Evolutionary conservation across 352 stramenopile genomes (phyloP).

Genomic region (Globisporangium carolinianum): DNA sequence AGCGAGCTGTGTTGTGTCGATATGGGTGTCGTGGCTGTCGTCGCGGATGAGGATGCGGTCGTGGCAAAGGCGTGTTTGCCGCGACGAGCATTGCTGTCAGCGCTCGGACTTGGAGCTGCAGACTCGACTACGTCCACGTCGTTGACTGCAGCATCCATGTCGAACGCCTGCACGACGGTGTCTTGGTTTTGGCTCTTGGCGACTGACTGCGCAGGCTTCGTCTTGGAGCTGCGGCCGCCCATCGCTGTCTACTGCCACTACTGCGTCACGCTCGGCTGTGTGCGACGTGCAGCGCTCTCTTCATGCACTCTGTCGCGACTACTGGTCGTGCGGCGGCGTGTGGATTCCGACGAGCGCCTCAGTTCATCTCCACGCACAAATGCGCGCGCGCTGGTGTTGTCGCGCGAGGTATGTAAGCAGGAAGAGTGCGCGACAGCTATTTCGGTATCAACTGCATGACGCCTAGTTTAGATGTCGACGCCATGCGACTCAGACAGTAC

Average conservation of each 20-base stretch:
- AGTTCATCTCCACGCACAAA: too few species aligned
- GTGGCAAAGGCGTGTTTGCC: neutral
- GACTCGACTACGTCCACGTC: slow-evolving; percentile 14
- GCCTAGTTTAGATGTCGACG: too few species aligned
- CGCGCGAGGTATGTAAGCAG: too few species aligned
- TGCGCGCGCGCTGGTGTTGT: too few species aligned
- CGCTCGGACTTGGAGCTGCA: neutral
- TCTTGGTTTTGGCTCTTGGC: slow-evolving; percentile 9
- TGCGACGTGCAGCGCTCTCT: neutral
- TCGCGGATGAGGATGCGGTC: neutral
- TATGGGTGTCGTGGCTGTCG: slow-evolving; percentile 8
- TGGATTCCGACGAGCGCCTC: too few species aligned
- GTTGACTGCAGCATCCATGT: slow-evolving; percentile 23
- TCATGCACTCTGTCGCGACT: slow-evolving; percentile 1
- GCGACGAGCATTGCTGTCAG: neutral
- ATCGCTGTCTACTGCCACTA: slow-evolving; percentile 14
- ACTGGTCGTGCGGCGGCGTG: neutral
- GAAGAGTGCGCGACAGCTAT: too few species aligned
- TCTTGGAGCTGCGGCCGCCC: slow-evolving; percentile 56
- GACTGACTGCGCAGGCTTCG: slow-evolving; percentile 13
- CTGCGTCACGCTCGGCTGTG: slow-evolving; percentile 3
- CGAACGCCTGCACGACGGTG: slow-evolving; percentile 24
- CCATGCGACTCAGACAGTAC: too few species aligned
- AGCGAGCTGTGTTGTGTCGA: slow-evolving; percentile 11
- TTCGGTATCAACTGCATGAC: too few species aligned